phyloP scores from a whole-genome alignment of 805 yeast species.

The Candida taoyuanica region DNA sequence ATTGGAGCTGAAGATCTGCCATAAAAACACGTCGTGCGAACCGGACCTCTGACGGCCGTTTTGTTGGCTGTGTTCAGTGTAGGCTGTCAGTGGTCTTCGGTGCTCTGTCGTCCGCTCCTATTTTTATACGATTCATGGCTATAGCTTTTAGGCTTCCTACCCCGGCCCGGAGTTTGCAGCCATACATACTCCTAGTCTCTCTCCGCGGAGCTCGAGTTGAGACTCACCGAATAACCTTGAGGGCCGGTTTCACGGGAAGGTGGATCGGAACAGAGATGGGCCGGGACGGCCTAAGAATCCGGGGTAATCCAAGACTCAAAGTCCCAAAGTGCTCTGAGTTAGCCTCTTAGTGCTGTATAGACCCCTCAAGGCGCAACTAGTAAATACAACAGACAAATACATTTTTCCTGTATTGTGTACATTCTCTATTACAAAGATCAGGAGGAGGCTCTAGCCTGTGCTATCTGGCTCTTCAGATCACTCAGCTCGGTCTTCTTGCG shows the following conservation, averaged over 20 bases:
- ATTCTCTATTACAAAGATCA: neutral
- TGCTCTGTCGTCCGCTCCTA: neutral
- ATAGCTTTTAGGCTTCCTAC: neutral
- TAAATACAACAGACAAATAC: no score
- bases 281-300: no score
- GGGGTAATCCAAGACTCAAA: neutral
- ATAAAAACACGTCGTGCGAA: no score
- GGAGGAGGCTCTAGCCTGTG: constrained; percentile 14
- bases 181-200: neutral
- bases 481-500: constrained; percentile 58
- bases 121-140: neutral
- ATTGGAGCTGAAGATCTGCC: no score
- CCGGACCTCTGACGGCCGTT: no score
- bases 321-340: no score
- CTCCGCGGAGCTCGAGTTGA: neutral
- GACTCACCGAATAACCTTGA: no score
- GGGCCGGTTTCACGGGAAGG: neutral
- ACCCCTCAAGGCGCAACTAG: no score
- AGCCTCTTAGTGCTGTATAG: no score
- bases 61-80: no score
- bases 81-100: neutral
- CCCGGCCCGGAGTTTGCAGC: constrained; percentile 10
- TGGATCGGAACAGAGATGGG: neutral
- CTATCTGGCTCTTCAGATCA: constrained; percentile 40
- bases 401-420: no score